phyloP scores from a whole-genome alignment of 2,329 filamentous ascomycete species.

The Endocalyx cinctus region DNA sequence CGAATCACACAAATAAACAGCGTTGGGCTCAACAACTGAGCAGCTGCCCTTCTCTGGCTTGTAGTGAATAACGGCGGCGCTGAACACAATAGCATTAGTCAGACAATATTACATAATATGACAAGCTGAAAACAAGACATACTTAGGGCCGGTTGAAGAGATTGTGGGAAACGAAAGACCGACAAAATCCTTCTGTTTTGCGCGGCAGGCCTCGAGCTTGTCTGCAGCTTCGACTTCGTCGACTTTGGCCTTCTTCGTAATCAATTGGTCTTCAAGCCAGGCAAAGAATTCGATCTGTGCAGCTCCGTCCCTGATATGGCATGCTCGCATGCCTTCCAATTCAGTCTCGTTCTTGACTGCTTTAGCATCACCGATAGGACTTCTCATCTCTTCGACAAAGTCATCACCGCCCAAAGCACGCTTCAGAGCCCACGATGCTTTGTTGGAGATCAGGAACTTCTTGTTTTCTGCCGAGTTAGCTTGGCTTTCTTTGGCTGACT shows the following conservation, averaged over 20 bases:
- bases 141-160: conserved; percentile 81
- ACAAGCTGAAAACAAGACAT: too few species aligned
- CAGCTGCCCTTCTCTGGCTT: conserved; percentile 80
- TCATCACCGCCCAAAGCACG: conserved; percentile 80
- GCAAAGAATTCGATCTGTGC: conserved; percentile 91
- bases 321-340: conserved; percentile 86
- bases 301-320: conserved; percentile 89
- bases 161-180: conserved; percentile 95
- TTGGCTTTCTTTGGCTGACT: conserved; percentile 29
- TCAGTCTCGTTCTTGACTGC: conserved; percentile 91
- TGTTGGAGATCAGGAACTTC: conserved; percentile 84
- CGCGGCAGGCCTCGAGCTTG: conserved; percentile 75
- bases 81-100: too few species aligned
- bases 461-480: conserved; percentile 32
- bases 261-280: conserved; percentile 87
- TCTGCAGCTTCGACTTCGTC: conserved; percentile 92
- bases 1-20: conserved; percentile 93
- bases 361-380: conserved; percentile 85
- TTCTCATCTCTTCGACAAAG: conserved; percentile 79
- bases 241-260: conserved; percentile 65
- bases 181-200: conserved; percentile 68
- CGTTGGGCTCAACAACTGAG: conserved; percentile 74
- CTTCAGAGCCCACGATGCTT: conserved; percentile 88
- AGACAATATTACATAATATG: too few species aligned
- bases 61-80: conserved; percentile 95